Evolutionary conservation across 2,329 filamentous ascomycete species (phyloP), one percentile per base, ranked within the genome.

Genomic region (Myriosclerotinia curreyana): DNA sequence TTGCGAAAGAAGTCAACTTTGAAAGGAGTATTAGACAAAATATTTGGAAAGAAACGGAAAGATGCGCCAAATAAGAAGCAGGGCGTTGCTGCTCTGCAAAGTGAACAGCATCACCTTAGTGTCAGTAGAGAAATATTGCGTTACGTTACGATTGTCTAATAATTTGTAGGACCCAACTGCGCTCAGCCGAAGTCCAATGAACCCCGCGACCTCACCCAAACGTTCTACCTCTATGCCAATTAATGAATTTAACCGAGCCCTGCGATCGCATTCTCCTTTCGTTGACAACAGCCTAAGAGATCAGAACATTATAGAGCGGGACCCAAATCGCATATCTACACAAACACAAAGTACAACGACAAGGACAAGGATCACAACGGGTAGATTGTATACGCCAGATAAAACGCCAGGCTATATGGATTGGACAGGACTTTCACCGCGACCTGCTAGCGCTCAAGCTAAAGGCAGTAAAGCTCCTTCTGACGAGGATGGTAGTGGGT

Each of bases 251-350:
- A 83, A 86, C 66, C 79, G 82, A 51, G 85, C 85, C 2, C 72
- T 88, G 46, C 79, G 84, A 52, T 87, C 85, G 15, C 85, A 88
- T 71, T 86, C 85, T 2, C 76, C 86, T 49, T 82, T 83, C 1
- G 80, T 81, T 2, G 80, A 83, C 46, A 82, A 85, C 17, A 66
- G 81, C 82, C 31, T 76, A 20, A 38, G 46, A 20, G 28, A 31
- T 79, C 42, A 80, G 79, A 46, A 83, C 83, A 60, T 65, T 28
- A 34, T 56, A 31, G 80, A 82, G 64, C 83, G 79, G 64, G 81
- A 79, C 2, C 60, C 40, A 17, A 69, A 67, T 51, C 81, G 82
- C 31, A 83, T 81, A 70, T 85, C 84, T 2, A 68, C 83, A 51
- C 80, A 80, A 64, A 75, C 77, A 56, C 67, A 69, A 20, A 63